A percentile compares a stretch with the other conserved stretches of the same genome.
Conservation (phyloP, 305 asterid genomes). For the Rubia occidens region DNA sequence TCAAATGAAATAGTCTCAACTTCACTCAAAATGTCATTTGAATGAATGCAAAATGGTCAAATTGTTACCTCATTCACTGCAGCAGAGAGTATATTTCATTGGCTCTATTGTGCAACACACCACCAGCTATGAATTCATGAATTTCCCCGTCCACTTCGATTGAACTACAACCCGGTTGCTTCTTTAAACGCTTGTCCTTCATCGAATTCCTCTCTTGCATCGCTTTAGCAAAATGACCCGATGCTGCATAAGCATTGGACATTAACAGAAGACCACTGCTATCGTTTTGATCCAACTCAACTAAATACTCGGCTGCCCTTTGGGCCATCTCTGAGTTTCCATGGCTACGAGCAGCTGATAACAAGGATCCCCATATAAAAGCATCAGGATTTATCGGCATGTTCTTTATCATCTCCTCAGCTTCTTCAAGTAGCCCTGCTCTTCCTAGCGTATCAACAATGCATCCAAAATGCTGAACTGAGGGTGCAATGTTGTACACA, state of each 20-base stretch:
- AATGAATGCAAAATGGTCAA: not conserved
- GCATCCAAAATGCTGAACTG: slow-evolving; percentile 54
- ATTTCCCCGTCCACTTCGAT: slow-evolving; percentile 67
- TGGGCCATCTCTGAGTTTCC: slow-evolving; percentile 35
- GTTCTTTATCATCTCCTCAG: slow-evolving; percentile 35
- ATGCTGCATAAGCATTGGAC: slow-evolving; percentile 53
- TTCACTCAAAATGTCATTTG: not conserved
- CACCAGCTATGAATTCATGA: slow-evolving; percentile 52
- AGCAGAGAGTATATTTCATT: slow-evolving; percentile 17
- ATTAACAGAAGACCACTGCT: slow-evolving; percentile 43
- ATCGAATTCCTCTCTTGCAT: slow-evolving; percentile 41
- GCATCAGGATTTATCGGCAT: slow-evolving; percentile 54
- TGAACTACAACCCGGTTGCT: slow-evolving; percentile 56
- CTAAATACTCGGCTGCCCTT: slow-evolving; percentile 43
- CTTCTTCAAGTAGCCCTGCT: slow-evolving; percentile 53
- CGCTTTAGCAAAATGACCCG: slow-evolving; percentile 40
- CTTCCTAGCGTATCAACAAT: slow-evolving; percentile 59
- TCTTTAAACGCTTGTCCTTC: slow-evolving; percentile 35
- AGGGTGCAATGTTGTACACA: slow-evolving; percentile 34
- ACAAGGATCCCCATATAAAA: slow-evolving; percentile 48
- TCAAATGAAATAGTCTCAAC: not conserved
- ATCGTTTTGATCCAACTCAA: slow-evolving; percentile 36
- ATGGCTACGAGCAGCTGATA: slow-evolving; percentile 36
- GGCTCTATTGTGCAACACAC: slow-evolving; percentile 27
- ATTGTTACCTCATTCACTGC: not conserved